Conservation (phyloP, 352 stramenopile species). For the Globisporangium carolinianum region DNA sequence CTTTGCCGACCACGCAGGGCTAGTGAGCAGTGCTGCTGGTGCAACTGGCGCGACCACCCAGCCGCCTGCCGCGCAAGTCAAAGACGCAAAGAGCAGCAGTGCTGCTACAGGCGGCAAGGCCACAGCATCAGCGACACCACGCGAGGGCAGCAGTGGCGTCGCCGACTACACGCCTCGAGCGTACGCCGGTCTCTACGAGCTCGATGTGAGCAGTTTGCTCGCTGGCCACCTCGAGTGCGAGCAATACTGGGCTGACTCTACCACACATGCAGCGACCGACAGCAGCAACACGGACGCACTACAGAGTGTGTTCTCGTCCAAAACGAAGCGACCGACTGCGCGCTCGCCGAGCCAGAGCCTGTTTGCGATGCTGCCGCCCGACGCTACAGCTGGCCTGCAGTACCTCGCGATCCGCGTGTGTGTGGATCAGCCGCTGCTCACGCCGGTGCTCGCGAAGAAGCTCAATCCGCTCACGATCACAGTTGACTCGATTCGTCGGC, state of each 20-base stretch:
- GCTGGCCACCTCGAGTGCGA: constrained; percentile 29
- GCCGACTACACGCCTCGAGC: constrained; percentile 18
- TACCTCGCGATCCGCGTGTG: constrained; percentile 44
- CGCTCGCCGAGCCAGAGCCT: constrained; percentile 15
- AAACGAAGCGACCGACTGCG: constrained; percentile 4
- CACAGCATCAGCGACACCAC: constrained; percentile 3
- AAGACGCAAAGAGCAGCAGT: constrained; percentile 26
- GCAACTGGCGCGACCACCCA: constrained; percentile 9
- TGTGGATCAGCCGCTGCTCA: constrained; percentile 45
- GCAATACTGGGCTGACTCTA: constrained; percentile 34
- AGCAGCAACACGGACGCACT: neutral
- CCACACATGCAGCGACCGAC: neutral
- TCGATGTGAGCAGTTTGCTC: constrained; percentile 55
- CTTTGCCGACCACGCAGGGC: constrained; percentile 37
- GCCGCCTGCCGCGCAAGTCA: constrained; percentile 12
- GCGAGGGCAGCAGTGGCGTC: neutral
- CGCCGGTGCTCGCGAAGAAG: constrained; percentile 22
- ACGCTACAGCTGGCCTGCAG: constrained; percentile 20
- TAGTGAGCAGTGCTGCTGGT: constrained; percentile 3
- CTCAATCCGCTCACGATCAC: constrained; percentile 70
- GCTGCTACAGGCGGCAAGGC: constrained; percentile 4
- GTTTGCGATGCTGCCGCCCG: constrained; percentile 17
- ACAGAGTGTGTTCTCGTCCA: constrained; percentile 1
- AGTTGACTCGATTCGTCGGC: constrained; percentile 25
- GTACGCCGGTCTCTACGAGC: constrained; percentile 46